Base-by-base conservation (phyloP, 176 grass and related monocot species). In the Urochloa ruziziensis region DNA sequence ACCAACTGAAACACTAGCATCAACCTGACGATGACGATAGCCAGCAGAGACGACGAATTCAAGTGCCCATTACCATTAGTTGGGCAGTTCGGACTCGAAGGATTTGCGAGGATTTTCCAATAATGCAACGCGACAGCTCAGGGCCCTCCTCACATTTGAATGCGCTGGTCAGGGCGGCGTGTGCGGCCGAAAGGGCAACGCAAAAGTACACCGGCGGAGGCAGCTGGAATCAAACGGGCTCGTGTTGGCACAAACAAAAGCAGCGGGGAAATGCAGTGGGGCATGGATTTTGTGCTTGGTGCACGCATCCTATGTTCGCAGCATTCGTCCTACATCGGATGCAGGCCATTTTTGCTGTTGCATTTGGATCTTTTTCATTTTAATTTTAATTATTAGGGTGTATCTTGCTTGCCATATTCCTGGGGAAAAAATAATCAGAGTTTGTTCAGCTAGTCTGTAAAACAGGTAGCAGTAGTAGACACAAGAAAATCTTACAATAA, bases 41-140 rank as follows among this genome's bases (percentile, higher is more conserved):
- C 21, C 57, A 65, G 25, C 43, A 11, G 10, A 13, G 12, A 44
- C 39, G 5, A 18, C 10, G 17, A 66, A 66, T 61, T 29, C 58
- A 3, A 25, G 37, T 69, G 52, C 10, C 32, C 30, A 62, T 74
- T 69, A 2, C 15, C 21, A 48, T 80, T 69, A 7, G 16, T 78
- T 70, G 36, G 2, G 30, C 24, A 29, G 63, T 69, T 68, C 58
- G 15, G 65, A 53, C 30, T 49, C 39, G 34, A 49, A 29, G 32
- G 34, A 39, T 27, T 27, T 60, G 27, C 30, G 25, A 14, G 16
- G 2, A 13, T 69, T 68, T 25, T 5, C 12, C 16, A 78, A 79
- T 79, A 62, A 83, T 73, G 73, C 79, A 82, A 37, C 19, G 34
- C 21, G 86, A 34, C 64, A 66, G 74, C 36, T 79, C 57, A 28